Evolutionary conservation across 2,329 filamentous ascomycete species (phyloP), one percentile per base, ranked within the genome.

Genomic region (Chalaropsis thielavioides): DNA sequence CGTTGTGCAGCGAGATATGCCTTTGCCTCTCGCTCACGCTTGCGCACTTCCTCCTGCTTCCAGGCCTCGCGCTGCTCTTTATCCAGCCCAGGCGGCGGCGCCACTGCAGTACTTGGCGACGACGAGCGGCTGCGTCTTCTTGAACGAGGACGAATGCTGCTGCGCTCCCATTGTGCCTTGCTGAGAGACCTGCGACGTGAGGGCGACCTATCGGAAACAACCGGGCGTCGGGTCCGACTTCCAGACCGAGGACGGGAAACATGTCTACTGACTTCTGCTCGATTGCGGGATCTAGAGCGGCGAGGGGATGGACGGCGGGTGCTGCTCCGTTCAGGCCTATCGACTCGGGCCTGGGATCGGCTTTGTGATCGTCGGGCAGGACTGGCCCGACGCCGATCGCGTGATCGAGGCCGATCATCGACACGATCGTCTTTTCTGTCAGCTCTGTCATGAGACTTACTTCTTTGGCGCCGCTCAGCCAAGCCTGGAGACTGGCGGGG

Each of bases 11-110:
- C 82, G 44, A 85, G 75, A 69, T 86, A 86, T 3, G 82, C 82
- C 71, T 84, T 85, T 46, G 84, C 84, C 72, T 86, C 83, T 68
- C 80, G 80, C 71, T 85, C 83, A 62, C 83, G 79, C 71, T 83
- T 82, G 71, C 79, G 81, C 63, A 84, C 82, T 69, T 85, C 82
- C 66, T 81, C 80, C 68, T 81, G 79, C 71, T 86, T 86, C 78
- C 81, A 81, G 17, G 78, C 78, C 69, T 83, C 81, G 31, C 78
- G 74, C 49, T 77, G 78, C n/a, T 79, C 76, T 61, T 78, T 78
- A 65, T 75, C 79, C 22, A 77, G 72, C 17, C 72, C 73, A 0
- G 76, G 73, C 1, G 76, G 73, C 1, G 76, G 75, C 38, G 75
- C 73, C 3, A 72, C 70, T 8, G 71, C 68, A 1, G 71, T 69